phyloP scores from a whole-genome alignment of 1,284 basidiomycete genomes.

The Golubevia sp. region DNA sequence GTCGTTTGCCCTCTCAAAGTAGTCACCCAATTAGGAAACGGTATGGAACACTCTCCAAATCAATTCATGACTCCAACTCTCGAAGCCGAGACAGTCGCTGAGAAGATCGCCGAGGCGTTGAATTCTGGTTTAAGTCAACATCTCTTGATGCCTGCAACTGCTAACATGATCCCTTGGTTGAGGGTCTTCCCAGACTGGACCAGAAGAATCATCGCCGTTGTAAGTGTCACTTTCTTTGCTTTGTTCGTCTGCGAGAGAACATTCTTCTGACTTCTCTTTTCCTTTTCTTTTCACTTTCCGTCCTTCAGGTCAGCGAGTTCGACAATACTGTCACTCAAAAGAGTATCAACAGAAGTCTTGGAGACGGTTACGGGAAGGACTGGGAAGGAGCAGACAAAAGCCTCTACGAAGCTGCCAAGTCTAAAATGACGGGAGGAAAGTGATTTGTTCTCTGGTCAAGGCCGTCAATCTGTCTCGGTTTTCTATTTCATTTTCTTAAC shows the following conservation, averaged over 20 bases:
- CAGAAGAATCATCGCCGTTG: constrained; percentile 28
- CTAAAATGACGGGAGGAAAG: too few species aligned
- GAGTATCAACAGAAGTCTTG: constrained; percentile 32
- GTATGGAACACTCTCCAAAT: constrained; percentile 42
- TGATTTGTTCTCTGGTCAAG: too few species aligned
- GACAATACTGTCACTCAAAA: constrained; percentile 26
- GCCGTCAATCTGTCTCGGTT: too few species aligned
- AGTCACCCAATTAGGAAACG: constrained; percentile 50
- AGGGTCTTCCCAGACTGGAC: constrained; percentile 48
- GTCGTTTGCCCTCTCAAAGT: constrained; percentile 56
- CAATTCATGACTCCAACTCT: constrained; percentile 53
- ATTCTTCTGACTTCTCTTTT: not conserved
- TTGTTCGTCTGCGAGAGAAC: not conserved
- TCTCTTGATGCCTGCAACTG: constrained; percentile 41
- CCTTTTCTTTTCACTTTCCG: not conserved
- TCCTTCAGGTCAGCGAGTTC: too few species aligned
- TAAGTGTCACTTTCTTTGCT: constrained; percentile 6
- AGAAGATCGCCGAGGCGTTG: constrained; percentile 34
- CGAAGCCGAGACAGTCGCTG: constrained; percentile 46
- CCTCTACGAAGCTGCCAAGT: constrained; percentile 26
- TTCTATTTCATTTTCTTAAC: too few species aligned
- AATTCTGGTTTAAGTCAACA: constrained; percentile 46
- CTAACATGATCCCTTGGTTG: constrained; percentile 38
- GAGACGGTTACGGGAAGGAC: constrained; percentile 49
- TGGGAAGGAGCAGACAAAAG: constrained; percentile 37